Evolutionary conservation across 441 rosid genomes (phyloP).

Genomic region (Eutrema salsugineum): DNA sequence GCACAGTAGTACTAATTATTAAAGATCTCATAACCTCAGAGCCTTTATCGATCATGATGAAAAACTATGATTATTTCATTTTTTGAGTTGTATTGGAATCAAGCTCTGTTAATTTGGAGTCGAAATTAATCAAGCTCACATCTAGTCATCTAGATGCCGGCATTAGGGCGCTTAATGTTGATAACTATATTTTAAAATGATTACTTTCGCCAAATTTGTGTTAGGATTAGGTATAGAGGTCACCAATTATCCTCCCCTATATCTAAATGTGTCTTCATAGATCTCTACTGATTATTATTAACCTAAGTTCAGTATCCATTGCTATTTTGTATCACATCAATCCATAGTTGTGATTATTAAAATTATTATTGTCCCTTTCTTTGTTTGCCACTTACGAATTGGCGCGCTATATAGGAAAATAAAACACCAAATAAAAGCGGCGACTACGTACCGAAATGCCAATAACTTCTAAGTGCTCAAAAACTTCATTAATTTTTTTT

Average conservation of each 20-base stretch:
- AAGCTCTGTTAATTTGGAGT: background rate
- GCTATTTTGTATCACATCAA: background rate
- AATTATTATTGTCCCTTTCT: background rate
- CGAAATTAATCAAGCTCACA: background rate
- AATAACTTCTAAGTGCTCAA: background rate
- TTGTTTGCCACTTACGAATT: constrained; percentile 30
- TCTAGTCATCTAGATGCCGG: constrained; percentile 1
- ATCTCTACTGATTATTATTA: background rate
- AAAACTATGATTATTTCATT: background rate
- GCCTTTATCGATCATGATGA: background rate
- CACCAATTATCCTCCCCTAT: constrained; percentile 18
- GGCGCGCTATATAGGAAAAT: constrained; percentile 12
- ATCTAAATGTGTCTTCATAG: constrained; percentile 1
- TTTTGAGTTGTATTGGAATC: background rate
- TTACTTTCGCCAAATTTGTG: background rate
- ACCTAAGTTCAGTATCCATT: background rate
- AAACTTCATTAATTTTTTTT: too few species aligned
- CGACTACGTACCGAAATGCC: constrained; percentile 4
- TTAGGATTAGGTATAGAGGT: background rate
- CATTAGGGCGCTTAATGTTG: background rate
- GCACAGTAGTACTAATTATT: background rate
- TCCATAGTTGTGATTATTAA: constrained; percentile 9
- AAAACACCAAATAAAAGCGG: background rate
- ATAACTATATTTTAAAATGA: background rate
- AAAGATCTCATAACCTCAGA: background rate